phyloP scores from a whole-genome alignment of 208 protist species.

The Plasmodiophora brassicae region DNA sequence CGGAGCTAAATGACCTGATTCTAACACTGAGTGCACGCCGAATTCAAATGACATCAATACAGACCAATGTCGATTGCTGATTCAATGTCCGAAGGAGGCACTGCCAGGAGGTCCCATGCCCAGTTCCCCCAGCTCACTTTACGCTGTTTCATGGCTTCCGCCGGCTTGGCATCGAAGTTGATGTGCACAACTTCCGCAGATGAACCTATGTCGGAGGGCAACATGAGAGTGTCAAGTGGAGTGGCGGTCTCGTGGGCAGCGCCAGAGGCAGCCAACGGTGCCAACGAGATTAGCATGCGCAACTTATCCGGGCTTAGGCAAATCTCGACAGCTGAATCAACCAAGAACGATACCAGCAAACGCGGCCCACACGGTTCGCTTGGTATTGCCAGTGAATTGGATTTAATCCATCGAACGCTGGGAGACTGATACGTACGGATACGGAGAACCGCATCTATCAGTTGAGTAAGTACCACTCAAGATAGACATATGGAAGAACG shows the following conservation, averaged over 20 bases:
- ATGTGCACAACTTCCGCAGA: neutral
- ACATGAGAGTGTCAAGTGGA: neutral
- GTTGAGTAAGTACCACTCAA: neutral
- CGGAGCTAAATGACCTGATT: no score
- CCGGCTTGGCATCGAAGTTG: neutral
- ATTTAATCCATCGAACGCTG: neutral
- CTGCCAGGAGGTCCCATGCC: neutral
- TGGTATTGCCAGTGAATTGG: neutral
- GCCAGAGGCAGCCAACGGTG: neutral
- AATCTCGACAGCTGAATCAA: neutral
- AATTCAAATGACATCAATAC: no score
- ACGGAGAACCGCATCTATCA: neutral
- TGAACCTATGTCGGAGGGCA: neutral
- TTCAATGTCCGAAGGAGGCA: neutral
- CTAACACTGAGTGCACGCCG: no score
- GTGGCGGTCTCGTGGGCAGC: neutral
- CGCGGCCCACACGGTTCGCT: neutral
- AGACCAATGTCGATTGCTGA: neutral
- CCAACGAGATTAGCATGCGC: neutral
- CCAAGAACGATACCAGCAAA: neutral
- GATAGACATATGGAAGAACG: neutral
- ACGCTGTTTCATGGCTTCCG: neutral
- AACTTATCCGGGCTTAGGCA: neutral
- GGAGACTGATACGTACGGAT: neutral
- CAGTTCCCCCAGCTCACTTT: neutral